phyloP scores from a whole-genome alignment of 805 yeast species.

The Barnettozyma pratensis region DNA sequence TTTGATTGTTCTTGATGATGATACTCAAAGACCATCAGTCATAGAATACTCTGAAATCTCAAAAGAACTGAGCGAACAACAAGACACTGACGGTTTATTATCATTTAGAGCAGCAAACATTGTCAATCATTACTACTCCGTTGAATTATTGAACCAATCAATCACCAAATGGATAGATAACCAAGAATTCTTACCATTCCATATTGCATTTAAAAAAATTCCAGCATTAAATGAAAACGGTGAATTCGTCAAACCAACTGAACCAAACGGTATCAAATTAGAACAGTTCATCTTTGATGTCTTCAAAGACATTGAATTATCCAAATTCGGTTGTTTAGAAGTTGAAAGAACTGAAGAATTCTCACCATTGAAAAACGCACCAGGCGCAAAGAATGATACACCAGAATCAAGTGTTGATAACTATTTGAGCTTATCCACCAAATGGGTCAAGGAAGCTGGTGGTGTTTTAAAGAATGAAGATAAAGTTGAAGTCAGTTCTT shows the following conservation, averaged over 20 bases:
- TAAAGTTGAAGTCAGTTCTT: constrained; percentile 72
- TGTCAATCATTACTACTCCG: constrained; percentile 92
- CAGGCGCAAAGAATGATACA: constrained; percentile 76
- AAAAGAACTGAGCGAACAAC: constrained; percentile 60
- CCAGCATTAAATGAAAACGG: constrained; percentile 48
- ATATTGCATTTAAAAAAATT: constrained; percentile 89
- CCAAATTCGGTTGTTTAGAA: constrained; percentile 84
- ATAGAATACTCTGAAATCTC: constrained; percentile 93
- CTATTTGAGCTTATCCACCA: constrained; percentile 59
- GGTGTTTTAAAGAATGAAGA: constrained; percentile 45
- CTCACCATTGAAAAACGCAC: constrained; percentile 89
- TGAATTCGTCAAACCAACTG: constrained; percentile 51
- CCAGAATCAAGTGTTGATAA: constrained; percentile 75
- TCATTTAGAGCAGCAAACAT: constrained; percentile 91
- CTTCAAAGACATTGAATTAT: constrained; percentile 68
- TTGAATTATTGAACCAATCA: constrained; percentile 55
- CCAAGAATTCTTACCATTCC: constrained; percentile 76
- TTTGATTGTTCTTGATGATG: constrained; percentile 67
- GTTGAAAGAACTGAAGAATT: constrained; percentile 83
- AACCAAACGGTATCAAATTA: constrained; percentile 86
- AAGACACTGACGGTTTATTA: constrained; percentile 55
- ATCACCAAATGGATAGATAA: constrained; percentile 69
- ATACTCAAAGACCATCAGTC: constrained; percentile 65
- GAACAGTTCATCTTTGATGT: constrained; percentile 98
- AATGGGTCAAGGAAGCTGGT: constrained; percentile 73